Evolutionary conservation across 768 basidiomycete genomes (phyloP).

Genomic region (Rhodotorula taiwanensis): DNA sequence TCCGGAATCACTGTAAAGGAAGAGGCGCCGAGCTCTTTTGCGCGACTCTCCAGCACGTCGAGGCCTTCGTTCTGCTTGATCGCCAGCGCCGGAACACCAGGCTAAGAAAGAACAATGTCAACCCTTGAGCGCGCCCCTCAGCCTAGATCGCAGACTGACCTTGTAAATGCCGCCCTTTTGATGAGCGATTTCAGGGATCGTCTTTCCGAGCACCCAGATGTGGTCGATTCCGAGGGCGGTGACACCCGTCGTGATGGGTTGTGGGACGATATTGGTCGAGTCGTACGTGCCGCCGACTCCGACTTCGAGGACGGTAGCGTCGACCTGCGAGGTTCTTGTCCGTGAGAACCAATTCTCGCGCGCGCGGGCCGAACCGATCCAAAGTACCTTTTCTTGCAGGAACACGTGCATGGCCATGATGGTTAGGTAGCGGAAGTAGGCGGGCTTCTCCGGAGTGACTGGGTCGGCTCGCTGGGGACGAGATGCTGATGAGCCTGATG

Average conservation of each 20-base stretch:
- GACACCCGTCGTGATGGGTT: slow-evolving; percentile 80
- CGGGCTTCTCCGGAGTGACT: slow-evolving; percentile 63
- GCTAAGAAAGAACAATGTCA: slow-evolving; percentile 45
- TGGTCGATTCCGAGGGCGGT: slow-evolving; percentile 91
- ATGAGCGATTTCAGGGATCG: slow-evolving; percentile 78
- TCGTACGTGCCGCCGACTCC: slow-evolving; percentile 92
- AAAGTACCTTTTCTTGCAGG: slow-evolving; percentile 57
- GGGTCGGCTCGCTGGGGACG: too few species aligned
- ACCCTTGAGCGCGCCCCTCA: background rate
- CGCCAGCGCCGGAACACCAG: slow-evolving; percentile 75
- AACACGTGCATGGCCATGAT: slow-evolving; percentile 88
- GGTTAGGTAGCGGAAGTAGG: slow-evolving; percentile 90
- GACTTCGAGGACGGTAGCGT: slow-evolving; percentile 90
- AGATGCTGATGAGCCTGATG: too few species aligned
- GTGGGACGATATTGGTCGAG: slow-evolving; percentile 89
- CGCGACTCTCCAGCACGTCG: slow-evolving; percentile 55
- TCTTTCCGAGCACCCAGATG: slow-evolving; percentile 75
- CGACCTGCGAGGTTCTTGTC: slow-evolving; percentile 49
- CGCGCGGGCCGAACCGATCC: background rate
- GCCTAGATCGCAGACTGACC: slow-evolving; percentile 46
- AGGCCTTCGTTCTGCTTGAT: slow-evolving; percentile 72
- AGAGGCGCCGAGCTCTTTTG: slow-evolving; percentile 45
- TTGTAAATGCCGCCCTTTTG: slow-evolving; percentile 98
- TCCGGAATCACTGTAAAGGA: slow-evolving; percentile 60
- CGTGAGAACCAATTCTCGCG: background rate